phyloP scores from a whole-genome alignment of 495 filamentous ascomycete species.

The Annulohypoxylon bovei region DNA sequence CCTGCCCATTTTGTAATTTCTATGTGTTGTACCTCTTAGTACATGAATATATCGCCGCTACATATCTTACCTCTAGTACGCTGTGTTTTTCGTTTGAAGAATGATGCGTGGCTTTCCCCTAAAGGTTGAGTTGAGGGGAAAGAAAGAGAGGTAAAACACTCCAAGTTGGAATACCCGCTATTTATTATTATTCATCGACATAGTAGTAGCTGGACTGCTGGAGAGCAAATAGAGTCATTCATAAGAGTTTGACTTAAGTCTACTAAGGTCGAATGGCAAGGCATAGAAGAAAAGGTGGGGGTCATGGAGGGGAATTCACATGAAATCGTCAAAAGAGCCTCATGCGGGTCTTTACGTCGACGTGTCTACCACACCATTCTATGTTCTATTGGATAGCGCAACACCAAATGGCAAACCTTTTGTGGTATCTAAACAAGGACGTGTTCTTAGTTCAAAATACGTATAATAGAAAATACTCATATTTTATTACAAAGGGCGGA shows the following conservation, averaged over 20 bases:
- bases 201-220: not conserved
- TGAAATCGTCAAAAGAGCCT: slow-evolving; percentile 32
- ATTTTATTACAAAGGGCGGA: slow-evolving; percentile 8
- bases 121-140: slow-evolving; percentile 16
- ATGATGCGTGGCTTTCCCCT: slow-evolving; percentile 27
- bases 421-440: slow-evolving; percentile 14
- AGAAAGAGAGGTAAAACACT: not conserved
- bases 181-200: not conserved
- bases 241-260: not conserved
- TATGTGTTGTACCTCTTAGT: not conserved
- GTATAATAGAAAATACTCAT: not conserved
- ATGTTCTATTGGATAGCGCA: slow-evolving; percentile 18
- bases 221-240: not conserved
- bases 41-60: not conserved
- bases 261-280: not conserved
- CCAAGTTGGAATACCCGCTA: not conserved
- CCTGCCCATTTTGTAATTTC: not conserved
- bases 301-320: slow-evolving; percentile 3
- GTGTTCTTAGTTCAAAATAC: slow-evolving; percentile 9
- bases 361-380: slow-evolving; percentile 7
- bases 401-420: slow-evolving; percentile 27
- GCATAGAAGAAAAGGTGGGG: slow-evolving; percentile 11
- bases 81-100: not conserved
- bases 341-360: slow-evolving; percentile 25
- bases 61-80: not conserved